These are phyloP conservation scores for Pseudonitzschia multistriata DNA, from an alignment of 108 stramenopile genomes.

Conservation along the genomic window DNA sequence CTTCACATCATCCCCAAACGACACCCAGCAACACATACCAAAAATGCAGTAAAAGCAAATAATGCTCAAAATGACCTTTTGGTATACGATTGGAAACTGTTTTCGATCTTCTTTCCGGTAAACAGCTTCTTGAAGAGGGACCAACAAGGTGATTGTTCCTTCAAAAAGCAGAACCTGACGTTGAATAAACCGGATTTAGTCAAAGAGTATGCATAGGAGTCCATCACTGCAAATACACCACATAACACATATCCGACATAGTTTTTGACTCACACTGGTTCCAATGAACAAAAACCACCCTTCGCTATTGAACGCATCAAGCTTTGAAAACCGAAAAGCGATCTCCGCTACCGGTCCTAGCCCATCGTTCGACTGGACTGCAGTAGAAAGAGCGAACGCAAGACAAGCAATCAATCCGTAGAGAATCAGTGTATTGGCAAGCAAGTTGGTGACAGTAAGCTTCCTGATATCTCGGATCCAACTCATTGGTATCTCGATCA, in stretches of 20 bases:
- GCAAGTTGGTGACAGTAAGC: slow-evolving; percentile 62
- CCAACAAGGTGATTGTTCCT: slow-evolving; percentile 69
- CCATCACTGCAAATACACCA: neutral
- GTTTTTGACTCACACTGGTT: slow-evolving; percentile 17
- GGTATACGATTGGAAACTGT: slow-evolving; percentile 57
- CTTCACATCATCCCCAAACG: slow-evolving; percentile 54
- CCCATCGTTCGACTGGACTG: slow-evolving; percentile 15
- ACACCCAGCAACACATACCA: slow-evolving; percentile 54
- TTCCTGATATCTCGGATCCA: slow-evolving; percentile 70
- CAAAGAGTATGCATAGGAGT: neutral
- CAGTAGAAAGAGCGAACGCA: slow-evolving; percentile 43
- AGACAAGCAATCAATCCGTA: slow-evolving; percentile 60
- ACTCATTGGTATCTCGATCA: slow-evolving; percentile 53
- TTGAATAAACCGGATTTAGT: neutral
- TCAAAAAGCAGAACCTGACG: slow-evolving; percentile 45
- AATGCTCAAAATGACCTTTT: slow-evolving; percentile 50
- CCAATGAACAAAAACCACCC: slow-evolving; percentile 73
- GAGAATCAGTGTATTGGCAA: slow-evolving; percentile 61
- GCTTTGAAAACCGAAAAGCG: slow-evolving; percentile 12
- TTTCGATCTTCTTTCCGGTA: slow-evolving; percentile 35
- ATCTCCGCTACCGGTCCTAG: slow-evolving; percentile 26
- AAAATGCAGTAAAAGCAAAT: slow-evolving; percentile 69
- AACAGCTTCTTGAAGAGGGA: slow-evolving; percentile 74
- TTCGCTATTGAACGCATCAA: slow-evolving; percentile 30
- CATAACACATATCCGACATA: neutral